Percentiles rank a stretch among this genome's conserved stretches.
Conservation (phyloP, 75 land plant genomes). For the Cryptomeria japonica region DNA sequence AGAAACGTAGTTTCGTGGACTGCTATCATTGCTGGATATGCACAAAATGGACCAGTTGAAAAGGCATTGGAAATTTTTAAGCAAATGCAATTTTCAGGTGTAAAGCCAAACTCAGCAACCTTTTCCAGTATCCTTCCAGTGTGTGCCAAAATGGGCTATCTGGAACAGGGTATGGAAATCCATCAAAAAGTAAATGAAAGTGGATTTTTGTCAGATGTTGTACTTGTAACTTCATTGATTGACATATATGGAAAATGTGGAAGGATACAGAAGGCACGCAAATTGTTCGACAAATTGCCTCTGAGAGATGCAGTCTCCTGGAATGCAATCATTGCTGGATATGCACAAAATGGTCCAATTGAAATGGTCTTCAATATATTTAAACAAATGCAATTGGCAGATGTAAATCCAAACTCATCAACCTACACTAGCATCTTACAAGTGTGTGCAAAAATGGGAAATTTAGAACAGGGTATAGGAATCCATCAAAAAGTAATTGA, state of each 20-base stretch:
- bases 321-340: constrained; percentile 67
- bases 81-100: constrained; percentile 36
- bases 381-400: constrained; percentile 4
- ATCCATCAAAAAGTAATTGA: constrained; percentile 41
- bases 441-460: constrained; percentile 49
- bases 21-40: constrained; percentile 65
- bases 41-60: constrained; percentile 26
- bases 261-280: constrained; percentile 39
- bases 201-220: constrained; percentile 32
- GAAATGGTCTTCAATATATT: constrained; percentile 29
- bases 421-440: constrained; percentile 33
- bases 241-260: constrained; percentile 78
- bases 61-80: constrained; percentile 39
- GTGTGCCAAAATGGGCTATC: constrained; percentile 41
- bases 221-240: constrained; percentile 53
- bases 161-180: constrained; percentile 37
- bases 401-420: constrained; percentile 8
- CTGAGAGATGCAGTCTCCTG: constrained; percentile 49
- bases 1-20: constrained; percentile 68
- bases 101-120: constrained; percentile 50
- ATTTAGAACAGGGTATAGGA: constrained; percentile 44
- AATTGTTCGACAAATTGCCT: constrained; percentile 48
- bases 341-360: constrained; percentile 34
- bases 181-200: constrained; percentile 33
- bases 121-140: constrained; percentile 51